Evolutionary conservation across 441 rosid species (phyloP).

Genomic region (Adansonia grandidieri): DNA sequence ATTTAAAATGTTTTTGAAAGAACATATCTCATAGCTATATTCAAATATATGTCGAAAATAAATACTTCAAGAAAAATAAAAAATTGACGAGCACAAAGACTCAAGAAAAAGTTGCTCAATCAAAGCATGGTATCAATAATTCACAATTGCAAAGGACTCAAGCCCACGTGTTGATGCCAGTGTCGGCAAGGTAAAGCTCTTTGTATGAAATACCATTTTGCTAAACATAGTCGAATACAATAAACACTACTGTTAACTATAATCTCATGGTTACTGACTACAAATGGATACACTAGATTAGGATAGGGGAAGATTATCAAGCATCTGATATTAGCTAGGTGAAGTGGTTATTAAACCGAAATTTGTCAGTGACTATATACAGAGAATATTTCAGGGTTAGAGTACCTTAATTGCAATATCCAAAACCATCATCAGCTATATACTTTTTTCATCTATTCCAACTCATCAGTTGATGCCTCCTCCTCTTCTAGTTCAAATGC

Average conservation of each 20-base stretch:
- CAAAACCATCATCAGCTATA: constrained; percentile 10
- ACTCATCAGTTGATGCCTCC: constrained; percentile 60
- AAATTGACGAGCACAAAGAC: neutral
- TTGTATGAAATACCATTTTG: constrained; percentile 10
- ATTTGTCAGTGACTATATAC: neutral
- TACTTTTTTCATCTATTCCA: constrained; percentile 43
- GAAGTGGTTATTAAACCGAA: neutral
- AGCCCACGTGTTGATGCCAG: constrained; percentile 8
- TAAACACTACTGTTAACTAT: neutral
- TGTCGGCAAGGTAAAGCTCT: neutral
- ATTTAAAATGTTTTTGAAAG: too few species aligned
- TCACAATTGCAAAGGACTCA: neutral
- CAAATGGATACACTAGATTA: neutral
- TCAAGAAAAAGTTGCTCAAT: neutral
- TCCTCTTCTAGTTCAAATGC: constrained; percentile 72
- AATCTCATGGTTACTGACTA: neutral
- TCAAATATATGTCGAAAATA: too few species aligned
- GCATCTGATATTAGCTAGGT: neutral
- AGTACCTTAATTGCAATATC: neutral
- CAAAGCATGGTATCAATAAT: constrained; percentile 9
- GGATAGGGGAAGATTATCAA: neutral
- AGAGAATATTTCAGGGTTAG: neutral
- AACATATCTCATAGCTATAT: too few species aligned
- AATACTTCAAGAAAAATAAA: too few species aligned
- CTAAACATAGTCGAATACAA: neutral